Evolutionary conservation across 2,329 filamentous ascomycete species (phyloP), one percentile per base, ranked within the genome.

Genomic region (Raffaelea ambrosiae): DNA sequence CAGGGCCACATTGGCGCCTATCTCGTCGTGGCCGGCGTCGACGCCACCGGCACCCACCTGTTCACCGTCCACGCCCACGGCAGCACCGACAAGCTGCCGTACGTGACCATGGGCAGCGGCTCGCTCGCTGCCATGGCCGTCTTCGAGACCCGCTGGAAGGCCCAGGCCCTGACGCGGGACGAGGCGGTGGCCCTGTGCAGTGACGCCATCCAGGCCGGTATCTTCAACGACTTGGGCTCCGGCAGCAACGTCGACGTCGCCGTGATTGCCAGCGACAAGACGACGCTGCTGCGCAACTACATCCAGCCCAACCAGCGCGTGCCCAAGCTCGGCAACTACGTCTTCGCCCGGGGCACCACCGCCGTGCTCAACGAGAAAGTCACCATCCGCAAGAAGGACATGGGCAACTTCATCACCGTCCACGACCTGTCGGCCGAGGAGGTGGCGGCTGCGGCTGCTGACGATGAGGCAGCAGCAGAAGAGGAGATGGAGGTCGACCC

Each of bases 11-110:
- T 98, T 58, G 93, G 94, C 58, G 93, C 93, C 55, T 98, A 98
- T 70, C 84, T 98, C 50, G 93, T 98, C 57, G 88, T 98, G 50
- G 93, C 93, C 35, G 93, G 93, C 56, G 90, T 94, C 62, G 93
- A 98, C 66, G 91, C 94, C 31, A 98, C 93, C 1, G 93, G 93
- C 60, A 82, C 85, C 41, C 89, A 95, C 61, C 84, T 98, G 53
- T 98, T 95, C 76, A 98, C 94, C 55, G 93, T 98, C 40, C 93
- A 98, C 71, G 93, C 93, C 51, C 94, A 98, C 75, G 93, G 94
- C 56, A 93, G 86, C 61, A 98, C 93, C 53, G 93, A 98, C 73
- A 98, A 97, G 76, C 83, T 98, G 43, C 93, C 93, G 44, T 98
- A 98, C 67, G 94, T 98, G 57, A 98, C 94, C 55, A 98, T 98